Evolutionary conservation across 352 stramenopile species (phyloP).

Genomic region (Globisporangium irregulare): DNA sequence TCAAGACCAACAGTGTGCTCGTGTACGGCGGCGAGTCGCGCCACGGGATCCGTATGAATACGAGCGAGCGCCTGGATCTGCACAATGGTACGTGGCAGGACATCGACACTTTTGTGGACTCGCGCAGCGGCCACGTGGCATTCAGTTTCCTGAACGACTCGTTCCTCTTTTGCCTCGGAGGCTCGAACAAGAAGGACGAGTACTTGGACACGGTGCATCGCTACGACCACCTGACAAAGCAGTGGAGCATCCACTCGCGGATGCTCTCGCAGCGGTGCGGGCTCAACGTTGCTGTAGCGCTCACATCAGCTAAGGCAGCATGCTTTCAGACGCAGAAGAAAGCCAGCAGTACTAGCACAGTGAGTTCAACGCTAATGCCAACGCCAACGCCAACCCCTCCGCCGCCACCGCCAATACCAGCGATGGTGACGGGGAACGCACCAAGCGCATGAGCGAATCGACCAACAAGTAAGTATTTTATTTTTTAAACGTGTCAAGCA

Average conservation of each 20-base stretch:
- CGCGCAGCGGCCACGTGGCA: conserved; percentile 60
- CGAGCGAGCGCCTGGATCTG: conserved; percentile 53
- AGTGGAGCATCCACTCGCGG: conserved; percentile 56
- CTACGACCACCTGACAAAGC: conserved; percentile 59
- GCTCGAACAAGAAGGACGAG: conserved; percentile 79
- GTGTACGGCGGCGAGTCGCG: conserved; percentile 69
- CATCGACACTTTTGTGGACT: conserved; percentile 54
- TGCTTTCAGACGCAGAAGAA: conserved; percentile 34
- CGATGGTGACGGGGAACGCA: not conserved
- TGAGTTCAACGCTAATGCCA: not conserved
- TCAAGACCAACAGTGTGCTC: conserved; percentile 47
- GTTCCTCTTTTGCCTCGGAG: conserved; percentile 67
- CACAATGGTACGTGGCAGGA: conserved; percentile 41
- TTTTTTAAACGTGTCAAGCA: conserved; percentile 8
- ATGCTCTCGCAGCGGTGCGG: conserved; percentile 65
- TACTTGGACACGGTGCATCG: conserved; percentile 66
- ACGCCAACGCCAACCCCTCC: not conserved
- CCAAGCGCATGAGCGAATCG: conserved; percentile 4
- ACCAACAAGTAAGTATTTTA: conserved; percentile 1
- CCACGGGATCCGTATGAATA: conserved; percentile 62
- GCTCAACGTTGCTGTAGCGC: conserved; percentile 55
- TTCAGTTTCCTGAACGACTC: conserved; percentile 58
- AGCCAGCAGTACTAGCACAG: not conserved
- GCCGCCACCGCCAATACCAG: conserved; percentile 5
- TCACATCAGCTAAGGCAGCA: conserved; percentile 29